phyloP scores from a whole-genome alignment of 306 rosid genomes.

The Inga oerstediana region DNA sequence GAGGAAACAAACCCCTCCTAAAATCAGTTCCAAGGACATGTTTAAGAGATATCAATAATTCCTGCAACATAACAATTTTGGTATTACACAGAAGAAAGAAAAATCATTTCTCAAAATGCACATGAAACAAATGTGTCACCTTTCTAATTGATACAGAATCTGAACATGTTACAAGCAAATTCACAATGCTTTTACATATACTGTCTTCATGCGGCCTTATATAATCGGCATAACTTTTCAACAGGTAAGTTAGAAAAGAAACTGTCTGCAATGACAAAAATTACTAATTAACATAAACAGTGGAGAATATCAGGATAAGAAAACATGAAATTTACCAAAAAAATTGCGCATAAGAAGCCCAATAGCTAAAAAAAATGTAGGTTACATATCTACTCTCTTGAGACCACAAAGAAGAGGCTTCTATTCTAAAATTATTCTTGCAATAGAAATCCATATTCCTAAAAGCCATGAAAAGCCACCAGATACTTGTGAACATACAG shows the following conservation, averaged over 20 bases:
- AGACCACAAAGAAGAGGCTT: constrained; percentile 9
- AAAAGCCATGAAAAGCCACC: constrained; percentile 3
- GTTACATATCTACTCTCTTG: constrained; percentile 9
- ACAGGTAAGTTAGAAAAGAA: constrained; percentile 90
- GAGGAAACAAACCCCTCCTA: constrained; percentile 97
- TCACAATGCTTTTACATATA: constrained; percentile 98
- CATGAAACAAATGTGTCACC: constrained; percentile 48
- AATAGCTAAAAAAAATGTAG: constrained; percentile 21
- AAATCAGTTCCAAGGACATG: constrained; percentile 99
- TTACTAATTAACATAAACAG: constrained; percentile 28
- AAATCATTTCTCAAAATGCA: constrained; percentile 13
- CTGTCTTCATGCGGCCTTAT: constrained; percentile 98
- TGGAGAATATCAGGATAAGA: constrained; percentile 24
- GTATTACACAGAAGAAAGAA: constrained; percentile 24
- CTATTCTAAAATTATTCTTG: constrained; percentile 21
- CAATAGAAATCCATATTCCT: constrained; percentile 8
- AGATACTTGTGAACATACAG: neutral
- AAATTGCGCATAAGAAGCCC: constrained; percentile 19
- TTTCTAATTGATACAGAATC: constrained; percentile 98
- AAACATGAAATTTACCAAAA: constrained; percentile 8
- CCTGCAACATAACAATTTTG: constrained; percentile 65
- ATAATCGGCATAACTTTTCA: constrained; percentile 95
- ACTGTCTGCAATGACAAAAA: constrained; percentile 75
- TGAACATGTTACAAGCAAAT: constrained; percentile 95
- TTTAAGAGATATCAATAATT: constrained; percentile 86